A percentile compares a stretch with the other conserved stretches of the same genome.
phyloP scores from a whole-genome alignment of 768 basidiomycete species.

The Kwoniella dejecticola region DNA sequence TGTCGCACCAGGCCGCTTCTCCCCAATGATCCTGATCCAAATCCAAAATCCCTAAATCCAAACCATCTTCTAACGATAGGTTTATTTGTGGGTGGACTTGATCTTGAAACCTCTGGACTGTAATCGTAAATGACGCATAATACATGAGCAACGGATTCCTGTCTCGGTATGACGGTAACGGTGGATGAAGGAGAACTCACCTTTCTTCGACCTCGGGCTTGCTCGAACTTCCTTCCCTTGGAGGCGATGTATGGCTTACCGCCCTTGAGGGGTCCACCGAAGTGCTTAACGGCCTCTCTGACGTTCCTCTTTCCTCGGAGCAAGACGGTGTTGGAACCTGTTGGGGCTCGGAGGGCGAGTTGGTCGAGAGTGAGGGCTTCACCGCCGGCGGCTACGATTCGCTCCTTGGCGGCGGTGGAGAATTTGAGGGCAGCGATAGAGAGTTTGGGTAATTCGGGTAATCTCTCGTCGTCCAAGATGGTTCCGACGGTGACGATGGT shows the following conservation, averaged over 20 bases:
- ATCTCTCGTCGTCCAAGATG: constrained; percentile 92
- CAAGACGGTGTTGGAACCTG: constrained; percentile 90
- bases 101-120: constrained; percentile 56
- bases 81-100: constrained; percentile 55
- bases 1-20: neutral
- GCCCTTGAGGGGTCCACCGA: constrained; percentile 96
- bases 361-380: constrained; percentile 94
- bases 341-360: constrained; percentile 90
- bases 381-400: constrained; percentile 93
- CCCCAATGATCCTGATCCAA: neutral
- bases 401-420: constrained; percentile 87
- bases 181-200: constrained; percentile 37
- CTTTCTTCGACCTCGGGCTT: constrained; percentile 96
- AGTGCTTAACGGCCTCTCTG: constrained; percentile 95
- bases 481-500: constrained; percentile 86
- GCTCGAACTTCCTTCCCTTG: constrained; percentile 99
- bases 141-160: neutral
- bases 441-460: constrained; percentile 81
- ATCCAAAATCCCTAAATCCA: constrained; percentile 8
- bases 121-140: neutral
- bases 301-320: constrained; percentile 89
- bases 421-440: constrained; percentile 92
- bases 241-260: constrained; percentile 95
- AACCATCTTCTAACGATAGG: neutral
- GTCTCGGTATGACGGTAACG: neutral